A percentile compares a stretch with the other conserved stretches of the same genome.
Evolutionary conservation across 148 eudicot species (phyloP).

Genomic region (Fagopyrum esculentum): DNA sequence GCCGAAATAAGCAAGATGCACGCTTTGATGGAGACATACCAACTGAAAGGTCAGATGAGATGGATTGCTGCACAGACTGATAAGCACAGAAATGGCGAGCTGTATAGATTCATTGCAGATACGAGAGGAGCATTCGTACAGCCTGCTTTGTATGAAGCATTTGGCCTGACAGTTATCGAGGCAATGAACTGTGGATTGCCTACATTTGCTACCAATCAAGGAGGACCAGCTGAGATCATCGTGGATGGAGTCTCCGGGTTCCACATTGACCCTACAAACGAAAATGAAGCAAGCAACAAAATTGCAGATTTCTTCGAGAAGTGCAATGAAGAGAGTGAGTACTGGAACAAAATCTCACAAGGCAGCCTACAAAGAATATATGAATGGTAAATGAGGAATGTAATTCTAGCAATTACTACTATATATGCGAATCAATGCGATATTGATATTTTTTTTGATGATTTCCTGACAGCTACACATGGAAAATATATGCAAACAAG

Average conservation of each 20-base stretch:
- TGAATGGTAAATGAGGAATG: conserved; percentile 51
- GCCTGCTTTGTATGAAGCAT: conserved; percentile 92
- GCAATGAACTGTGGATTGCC: conserved; percentile 97
- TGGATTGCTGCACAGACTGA: conserved; percentile 98
- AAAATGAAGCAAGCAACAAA: conserved; percentile 74
- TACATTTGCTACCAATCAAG: conserved; percentile 90
- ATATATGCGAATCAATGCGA: not conserved
- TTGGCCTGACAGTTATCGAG: conserved; percentile 91
- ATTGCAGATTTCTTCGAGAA: conserved; percentile 78
- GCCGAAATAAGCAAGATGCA: conserved; percentile 89
- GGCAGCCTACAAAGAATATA: conserved; percentile 67
- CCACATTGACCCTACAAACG: conserved; percentile 69
- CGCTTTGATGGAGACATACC: conserved; percentile 52
- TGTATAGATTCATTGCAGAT: conserved; percentile 81
- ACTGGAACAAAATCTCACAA: conserved; percentile 57
- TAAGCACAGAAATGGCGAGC: conserved; percentile 63
- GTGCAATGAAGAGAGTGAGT: conserved; percentile 52
- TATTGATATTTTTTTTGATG: conserved; percentile 2
- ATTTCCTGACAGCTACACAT: conserved; percentile 66
- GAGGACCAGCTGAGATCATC: conserved; percentile 93
- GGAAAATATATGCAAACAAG: conserved; percentile 95
- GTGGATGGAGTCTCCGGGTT: conserved; percentile 85
- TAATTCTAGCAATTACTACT: not conserved
- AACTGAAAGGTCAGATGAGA: conserved; percentile 78
- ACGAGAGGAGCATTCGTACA: conserved; percentile 89